Conservation (phyloP, 139 green algal species). For the Asterochloris erici region DNA sequence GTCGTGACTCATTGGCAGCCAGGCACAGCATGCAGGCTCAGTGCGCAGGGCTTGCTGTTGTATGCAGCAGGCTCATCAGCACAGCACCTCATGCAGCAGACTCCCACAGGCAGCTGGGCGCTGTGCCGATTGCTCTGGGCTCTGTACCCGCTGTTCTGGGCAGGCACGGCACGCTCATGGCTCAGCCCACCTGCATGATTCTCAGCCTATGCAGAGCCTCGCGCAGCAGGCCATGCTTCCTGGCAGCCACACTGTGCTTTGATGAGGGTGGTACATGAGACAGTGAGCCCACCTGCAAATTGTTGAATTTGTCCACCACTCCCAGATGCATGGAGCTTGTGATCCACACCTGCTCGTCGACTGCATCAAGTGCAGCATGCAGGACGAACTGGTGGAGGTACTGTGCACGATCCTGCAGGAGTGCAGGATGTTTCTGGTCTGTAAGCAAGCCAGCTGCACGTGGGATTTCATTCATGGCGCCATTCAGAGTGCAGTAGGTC, state of each 20-base stretch:
- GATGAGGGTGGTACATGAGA: background rate
- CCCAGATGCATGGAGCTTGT: slow-evolving; percentile 79
- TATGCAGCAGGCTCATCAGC: too few relatives aligned
- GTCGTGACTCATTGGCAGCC: too few relatives aligned
- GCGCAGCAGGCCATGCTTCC: background rate
- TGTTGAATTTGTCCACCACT: slow-evolving; percentile 94
- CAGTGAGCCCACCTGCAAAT: slow-evolving; percentile 49
- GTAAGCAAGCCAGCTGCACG: background rate
- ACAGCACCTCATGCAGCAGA: too few relatives aligned
- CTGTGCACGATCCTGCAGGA: slow-evolving; percentile 70
- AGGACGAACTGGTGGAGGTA: slow-evolving; percentile 98
- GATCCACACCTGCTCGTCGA: slow-evolving; percentile 88
- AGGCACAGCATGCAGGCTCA: too few relatives aligned
- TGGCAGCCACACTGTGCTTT: too few relatives aligned
- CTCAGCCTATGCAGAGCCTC: background rate
- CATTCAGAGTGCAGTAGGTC: background rate
- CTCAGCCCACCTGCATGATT: background rate
- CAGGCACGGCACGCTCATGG: background rate
- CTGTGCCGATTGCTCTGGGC: background rate
- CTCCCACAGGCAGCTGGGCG: too few relatives aligned
- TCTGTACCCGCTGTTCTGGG: background rate
- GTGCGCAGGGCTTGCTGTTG: too few relatives aligned
- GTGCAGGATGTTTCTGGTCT: background rate
- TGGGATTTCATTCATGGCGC: background rate
- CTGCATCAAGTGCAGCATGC: slow-evolving; percentile 87